Evolutionary conservation across 1,284 basidiomycete species (phyloP).

Genomic region (Fomes fomentarius): DNA sequence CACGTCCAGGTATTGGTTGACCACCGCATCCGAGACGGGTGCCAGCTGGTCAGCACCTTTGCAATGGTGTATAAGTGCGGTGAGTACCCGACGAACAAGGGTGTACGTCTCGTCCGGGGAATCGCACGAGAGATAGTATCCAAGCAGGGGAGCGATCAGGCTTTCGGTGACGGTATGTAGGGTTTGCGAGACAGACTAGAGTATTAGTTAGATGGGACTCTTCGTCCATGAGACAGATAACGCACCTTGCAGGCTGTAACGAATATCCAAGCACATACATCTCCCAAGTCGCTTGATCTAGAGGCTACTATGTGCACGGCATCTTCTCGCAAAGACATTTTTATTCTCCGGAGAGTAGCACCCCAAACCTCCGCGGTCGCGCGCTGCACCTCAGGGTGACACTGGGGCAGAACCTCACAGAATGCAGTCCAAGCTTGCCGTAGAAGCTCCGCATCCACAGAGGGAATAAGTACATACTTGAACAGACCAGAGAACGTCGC

Average conservation of each 20-base stretch:
- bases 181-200: constrained; percentile 73
- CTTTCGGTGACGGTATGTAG: constrained; percentile 77
- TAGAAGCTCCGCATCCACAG: constrained; percentile 50
- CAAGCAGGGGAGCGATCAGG: constrained; percentile 60
- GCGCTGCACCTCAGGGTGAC: constrained; percentile 68
- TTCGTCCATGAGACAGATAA: background rate
- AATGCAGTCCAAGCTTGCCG: constrained; percentile 62
- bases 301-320: constrained; percentile 53
- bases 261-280: constrained; percentile 68
- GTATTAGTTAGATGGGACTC: background rate
- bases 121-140: constrained; percentile 51
- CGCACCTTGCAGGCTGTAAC: constrained; percentile 75
- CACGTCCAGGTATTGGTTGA: constrained; percentile 36
- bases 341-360: constrained; percentile 64
- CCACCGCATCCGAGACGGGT: constrained; percentile 57
- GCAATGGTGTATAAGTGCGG: constrained; percentile 82
- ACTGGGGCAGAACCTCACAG: constrained; percentile 52
- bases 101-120: constrained; percentile 48
- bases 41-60: constrained; percentile 67
- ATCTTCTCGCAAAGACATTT: constrained; percentile 51
- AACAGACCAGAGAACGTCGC: constrained; percentile 68
- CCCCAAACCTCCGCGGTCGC: constrained; percentile 83
- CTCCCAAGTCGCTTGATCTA: constrained; percentile 45
- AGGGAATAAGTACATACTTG: constrained; percentile 69
- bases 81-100: constrained; percentile 71